These are phyloP conservation scores for Clonostachys sp. DNA, from an alignment of 2,329 filamentous ascomycete species.

Conservation along the genomic window DNA sequence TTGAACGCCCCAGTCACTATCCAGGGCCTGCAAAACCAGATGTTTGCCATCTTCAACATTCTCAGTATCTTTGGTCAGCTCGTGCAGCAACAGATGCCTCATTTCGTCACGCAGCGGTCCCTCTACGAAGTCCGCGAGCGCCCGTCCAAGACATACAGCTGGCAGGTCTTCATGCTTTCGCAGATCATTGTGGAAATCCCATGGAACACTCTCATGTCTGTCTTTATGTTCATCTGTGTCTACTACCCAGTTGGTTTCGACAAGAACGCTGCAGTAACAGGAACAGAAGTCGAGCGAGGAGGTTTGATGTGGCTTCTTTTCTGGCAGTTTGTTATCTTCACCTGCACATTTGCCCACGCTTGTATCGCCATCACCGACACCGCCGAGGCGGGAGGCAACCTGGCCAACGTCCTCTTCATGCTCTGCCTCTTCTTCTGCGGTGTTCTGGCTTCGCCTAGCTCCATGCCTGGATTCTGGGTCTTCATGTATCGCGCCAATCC, in stretches of 20 bases:
- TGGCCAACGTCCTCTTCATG: conserved; percentile 63
- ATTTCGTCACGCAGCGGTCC: conserved; percentile 76
- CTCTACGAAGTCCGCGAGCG: conserved; percentile 83
- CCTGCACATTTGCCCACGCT: conserved; percentile 63
- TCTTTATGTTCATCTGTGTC: conserved; percentile 60
- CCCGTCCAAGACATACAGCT: conserved; percentile 78
- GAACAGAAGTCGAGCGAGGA: conserved; percentile 48
- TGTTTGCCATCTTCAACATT: conserved; percentile 83
- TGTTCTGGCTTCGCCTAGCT: conserved; percentile 53
- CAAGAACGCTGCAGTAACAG: conserved; percentile 49
- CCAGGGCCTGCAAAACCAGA: conserved; percentile 79
- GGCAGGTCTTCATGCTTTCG: conserved; percentile 79
- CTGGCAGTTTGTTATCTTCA: conserved; percentile 62
- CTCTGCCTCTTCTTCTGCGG: conserved; percentile 61
- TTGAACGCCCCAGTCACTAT: conserved; percentile 66
- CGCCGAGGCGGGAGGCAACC: conserved; percentile 63
- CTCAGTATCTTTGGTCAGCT: conserved; percentile 77
- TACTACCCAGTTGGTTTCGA: conserved; percentile 66
- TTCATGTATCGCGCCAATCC: conserved; percentile 69
- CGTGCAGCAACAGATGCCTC: conserved; percentile 77
- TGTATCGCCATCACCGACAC: conserved; percentile 59
- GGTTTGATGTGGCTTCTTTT: conserved; percentile 65
- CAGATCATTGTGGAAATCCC: conserved; percentile 82
- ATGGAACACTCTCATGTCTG: conserved; percentile 70
- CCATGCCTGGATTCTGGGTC: conserved; percentile 66